phyloP scores from a whole-genome alignment of 306 rosid genomes.

The Casuarina equisetifolia region DNA sequence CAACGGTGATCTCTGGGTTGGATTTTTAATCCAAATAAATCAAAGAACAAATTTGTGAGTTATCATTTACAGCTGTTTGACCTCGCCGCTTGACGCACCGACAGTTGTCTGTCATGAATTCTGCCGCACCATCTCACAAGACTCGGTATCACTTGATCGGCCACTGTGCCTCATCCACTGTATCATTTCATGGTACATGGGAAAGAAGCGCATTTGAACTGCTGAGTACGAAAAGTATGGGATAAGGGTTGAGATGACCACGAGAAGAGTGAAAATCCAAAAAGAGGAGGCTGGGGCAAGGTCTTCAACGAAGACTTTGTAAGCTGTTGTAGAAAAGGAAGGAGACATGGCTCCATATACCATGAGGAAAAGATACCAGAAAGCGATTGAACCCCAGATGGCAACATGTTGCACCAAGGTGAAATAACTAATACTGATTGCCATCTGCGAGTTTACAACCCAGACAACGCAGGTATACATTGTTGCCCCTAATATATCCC shows the following conservation, averaged over 20 bases:
- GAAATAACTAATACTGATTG: conserved; percentile 80
- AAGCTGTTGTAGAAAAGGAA: conserved; percentile 54
- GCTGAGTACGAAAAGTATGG: conserved; percentile 78
- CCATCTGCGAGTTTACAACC: conserved; percentile 98
- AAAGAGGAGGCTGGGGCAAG: conserved; percentile 74
- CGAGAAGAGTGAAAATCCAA: conserved; percentile 71
- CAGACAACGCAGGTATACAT: conserved; percentile 86
- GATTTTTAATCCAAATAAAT: conserved; percentile 19
- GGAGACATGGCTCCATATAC: conserved; percentile 66
- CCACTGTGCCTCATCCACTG: conserved; percentile 79
- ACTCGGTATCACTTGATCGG: conserved; percentile 59
- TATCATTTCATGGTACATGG: conserved; percentile 69
- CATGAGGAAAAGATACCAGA: conserved; percentile 82
- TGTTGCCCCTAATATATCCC: conserved; percentile 77
- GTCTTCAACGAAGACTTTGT: conserved; percentile 67
- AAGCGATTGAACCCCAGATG: conserved; percentile 83
- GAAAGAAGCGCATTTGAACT: conserved; percentile 78
- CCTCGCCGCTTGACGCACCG: conserved; percentile 80
- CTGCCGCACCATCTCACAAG: conserved; percentile 50
- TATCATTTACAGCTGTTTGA: conserved; percentile 31
- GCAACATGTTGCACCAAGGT: conserved; percentile 83
- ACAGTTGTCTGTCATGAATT: conserved; percentile 46
- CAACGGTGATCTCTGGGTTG: conserved; percentile 22
- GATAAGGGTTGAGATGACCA: conserved; percentile 61
- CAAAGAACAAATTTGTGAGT: conserved; percentile 19